Conservation (phyloP, 768 basidiomycete genomes). For the Tylopilus balloui region DNA sequence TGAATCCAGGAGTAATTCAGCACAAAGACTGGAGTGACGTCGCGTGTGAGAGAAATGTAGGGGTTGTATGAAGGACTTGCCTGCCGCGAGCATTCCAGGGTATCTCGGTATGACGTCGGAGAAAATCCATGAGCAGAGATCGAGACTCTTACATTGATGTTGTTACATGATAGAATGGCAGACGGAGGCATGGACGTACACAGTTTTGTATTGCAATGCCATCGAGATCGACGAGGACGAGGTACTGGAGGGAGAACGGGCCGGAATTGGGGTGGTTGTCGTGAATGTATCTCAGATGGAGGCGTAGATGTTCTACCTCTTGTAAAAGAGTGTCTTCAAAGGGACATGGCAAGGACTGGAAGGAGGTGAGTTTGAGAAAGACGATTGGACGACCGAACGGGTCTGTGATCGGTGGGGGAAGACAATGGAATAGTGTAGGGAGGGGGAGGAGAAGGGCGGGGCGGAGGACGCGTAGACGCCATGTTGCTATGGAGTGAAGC, state of each 20-base stretch:
- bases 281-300: constrained; percentile 51
- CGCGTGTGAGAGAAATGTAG: background rate
- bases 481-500: constrained; percentile 49
- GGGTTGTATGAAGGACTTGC: constrained; percentile 31
- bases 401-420: constrained; percentile 52
- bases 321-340: constrained; percentile 42
- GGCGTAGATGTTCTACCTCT: constrained; percentile 53
- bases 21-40: constrained; percentile 48
- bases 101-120: constrained; percentile 65
- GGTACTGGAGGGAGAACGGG: constrained; percentile 56
- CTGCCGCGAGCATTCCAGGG: constrained; percentile 74
- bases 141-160: constrained; percentile 42
- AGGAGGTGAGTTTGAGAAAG: constrained; percentile 43
- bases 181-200: constrained; percentile 38
- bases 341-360: constrained; percentile 37
- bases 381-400: constrained; percentile 64
- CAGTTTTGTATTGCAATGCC: constrained; percentile 50
- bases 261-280: constrained; percentile 34
- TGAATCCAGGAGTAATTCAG: constrained; percentile 75
- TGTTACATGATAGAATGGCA: constrained; percentile 7
- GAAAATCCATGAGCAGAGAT: constrained; percentile 59
- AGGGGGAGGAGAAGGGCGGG: constrained; percentile 35
- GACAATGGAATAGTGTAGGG: constrained; percentile 42
- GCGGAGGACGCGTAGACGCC: constrained; percentile 43
- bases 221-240: constrained; percentile 61